Conservation (phyloP, 768 basidiomycete species). For the Pleurotus salmoneostramineus region DNA sequence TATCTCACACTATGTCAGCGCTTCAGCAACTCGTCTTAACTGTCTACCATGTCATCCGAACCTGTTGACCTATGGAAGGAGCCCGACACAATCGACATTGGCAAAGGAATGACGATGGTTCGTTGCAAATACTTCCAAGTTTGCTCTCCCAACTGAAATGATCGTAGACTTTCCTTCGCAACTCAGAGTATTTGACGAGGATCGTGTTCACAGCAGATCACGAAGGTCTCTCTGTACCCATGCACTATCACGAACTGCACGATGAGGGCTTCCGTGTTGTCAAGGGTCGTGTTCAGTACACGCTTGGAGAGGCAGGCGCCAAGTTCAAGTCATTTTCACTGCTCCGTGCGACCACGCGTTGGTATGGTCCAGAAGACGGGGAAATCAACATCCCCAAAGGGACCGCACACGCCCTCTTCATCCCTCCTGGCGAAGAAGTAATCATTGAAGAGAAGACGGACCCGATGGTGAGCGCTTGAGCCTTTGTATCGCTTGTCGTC, state of each 20-base stretch:
- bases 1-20: neutral
- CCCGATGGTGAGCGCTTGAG: neutral
- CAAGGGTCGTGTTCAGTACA: conserved; percentile 3
- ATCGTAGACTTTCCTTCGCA: conserved; percentile 1
- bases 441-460: conserved; percentile 1
- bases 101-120: conserved; percentile 3
- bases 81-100: neutral
- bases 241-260: conserved; percentile 1
- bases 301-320: neutral
- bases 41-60: neutral
- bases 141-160: neutral
- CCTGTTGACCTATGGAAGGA: conserved; percentile 2
- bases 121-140: neutral
- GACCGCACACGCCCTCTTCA: neutral
- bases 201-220: neutral
- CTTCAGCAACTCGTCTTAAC: neutral
- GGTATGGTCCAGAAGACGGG: conserved; percentile 1
- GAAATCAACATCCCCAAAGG: conserved; percentile 3
- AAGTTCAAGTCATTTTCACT: conserved; percentile 1
- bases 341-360: neutral
- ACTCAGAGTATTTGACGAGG: neutral
- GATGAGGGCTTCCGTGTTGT: conserved; percentile 3
- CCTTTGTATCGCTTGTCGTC: neutral
- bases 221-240: neutral
- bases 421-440: neutral